Percentiles rank a stretch among this genome's conserved stretches.
Conservation (phyloP, 257 asterid genomes). For the Penstemon barbatus region DNA sequence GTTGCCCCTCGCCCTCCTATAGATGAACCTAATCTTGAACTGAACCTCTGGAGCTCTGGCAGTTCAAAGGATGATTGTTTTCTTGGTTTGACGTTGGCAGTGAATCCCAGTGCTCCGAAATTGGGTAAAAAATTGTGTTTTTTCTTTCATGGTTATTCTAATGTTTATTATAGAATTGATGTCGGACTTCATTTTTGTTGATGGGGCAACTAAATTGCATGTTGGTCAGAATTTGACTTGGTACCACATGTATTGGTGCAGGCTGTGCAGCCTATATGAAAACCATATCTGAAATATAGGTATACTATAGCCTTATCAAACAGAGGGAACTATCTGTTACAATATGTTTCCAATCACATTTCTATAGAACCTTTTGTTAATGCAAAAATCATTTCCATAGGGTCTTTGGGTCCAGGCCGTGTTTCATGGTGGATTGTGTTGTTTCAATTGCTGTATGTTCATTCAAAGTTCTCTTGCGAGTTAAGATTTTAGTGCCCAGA, state of each 20-base stretch:
- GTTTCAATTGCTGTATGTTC: not conserved
- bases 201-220: conserved; percentile 11
- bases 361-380: not conserved
- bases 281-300: not conserved
- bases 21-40: conserved; percentile 92
- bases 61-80: conserved; percentile 69
- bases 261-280: not conserved
- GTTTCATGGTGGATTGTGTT: too few relatives aligned
- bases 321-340: not conserved
- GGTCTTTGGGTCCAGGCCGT: not conserved
- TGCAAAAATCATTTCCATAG: not conserved
- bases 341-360: conserved; percentile 7
- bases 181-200: not conserved
- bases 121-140: conserved; percentile 46
- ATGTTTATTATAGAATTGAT: conserved; percentile 17
- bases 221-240: conserved; percentile 9
- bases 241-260: not conserved
- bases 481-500: not conserved
- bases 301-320: conserved; percentile 6
- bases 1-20: conserved; percentile 65
- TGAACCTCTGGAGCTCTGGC: conserved; percentile 90
- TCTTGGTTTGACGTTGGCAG: conserved; percentile 94
- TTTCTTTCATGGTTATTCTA: conserved; percentile 7
- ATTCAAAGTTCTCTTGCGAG: too few relatives aligned
- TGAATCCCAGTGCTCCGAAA: conserved; percentile 74